Evolutionary conservation across 1,284 basidiomycete species (phyloP), one percentile per base, ranked within the genome.

Genomic region (Rhodofomes roseus): DNA sequence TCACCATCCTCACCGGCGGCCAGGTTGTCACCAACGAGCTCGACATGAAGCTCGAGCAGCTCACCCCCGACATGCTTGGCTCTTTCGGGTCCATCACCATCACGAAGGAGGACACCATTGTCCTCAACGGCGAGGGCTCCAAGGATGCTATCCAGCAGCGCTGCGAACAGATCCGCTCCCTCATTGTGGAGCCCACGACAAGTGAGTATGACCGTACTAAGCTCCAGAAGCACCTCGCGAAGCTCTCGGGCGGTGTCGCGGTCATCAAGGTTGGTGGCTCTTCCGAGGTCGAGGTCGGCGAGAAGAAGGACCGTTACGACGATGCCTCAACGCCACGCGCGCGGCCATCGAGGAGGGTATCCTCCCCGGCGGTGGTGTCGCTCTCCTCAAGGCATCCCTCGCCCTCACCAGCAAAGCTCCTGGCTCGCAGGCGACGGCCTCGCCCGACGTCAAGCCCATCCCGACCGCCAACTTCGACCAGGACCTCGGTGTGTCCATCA

Each of bases 251-350:
- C 60, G 96, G 96, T 80, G 96, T 98, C 56, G 96, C 96, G 31
- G 96, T 98, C 74, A 98, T 98, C 86, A 95, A 94, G 79, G 96
- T 98, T 66, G 96, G 96, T 62, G 96, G 96, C 48, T 81, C 88
- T 54, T 89, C 85, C 62, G 96, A 98, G 77, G 96, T 98, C 60
- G 96, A 98, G 79, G 96, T 98, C 64, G 86, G 96, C 18, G 96
- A 99, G 85, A 98, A 98, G 92, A 98, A 98, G 87, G 96, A 98
- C 76, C 85, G 96, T 56, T 98, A 97, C 75, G 96, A 99, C 71
- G 96, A 99, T 73, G 96, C 96, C 83, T 98, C 60, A 97, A 97
- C 76, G 95, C 95, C 20, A 98, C 96, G 5, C 92, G 96, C 60
- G 96, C 96, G 44, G 96, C 96, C 54, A 96, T 99, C 55, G 96